phyloP scores from a whole-genome alignment of 1,284 basidiomycete genomes.

The Melampsora americana region DNA sequence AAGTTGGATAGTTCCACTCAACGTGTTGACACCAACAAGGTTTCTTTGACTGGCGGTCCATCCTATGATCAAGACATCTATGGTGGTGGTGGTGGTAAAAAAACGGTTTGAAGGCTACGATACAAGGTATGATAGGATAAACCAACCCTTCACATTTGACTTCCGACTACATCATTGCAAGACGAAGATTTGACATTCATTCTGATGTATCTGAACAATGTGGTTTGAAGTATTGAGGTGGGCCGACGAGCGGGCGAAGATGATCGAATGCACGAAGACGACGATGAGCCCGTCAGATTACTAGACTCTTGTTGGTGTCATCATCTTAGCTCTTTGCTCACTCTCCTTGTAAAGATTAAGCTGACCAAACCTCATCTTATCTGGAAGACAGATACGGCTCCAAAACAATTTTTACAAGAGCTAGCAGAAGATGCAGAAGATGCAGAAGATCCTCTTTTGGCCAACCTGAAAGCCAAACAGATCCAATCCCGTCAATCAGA shows the following conservation, averaged over 20 bases:
- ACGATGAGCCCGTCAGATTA: conserved; percentile 45
- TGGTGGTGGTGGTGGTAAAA: conserved; percentile 25
- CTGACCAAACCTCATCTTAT: neutral
- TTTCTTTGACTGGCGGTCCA: conserved; percentile 34
- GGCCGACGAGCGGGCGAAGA: conserved; percentile 20
- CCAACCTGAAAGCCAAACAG: conserved; percentile 85
- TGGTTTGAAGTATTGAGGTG: conserved; percentile 31
- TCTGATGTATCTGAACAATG: neutral
- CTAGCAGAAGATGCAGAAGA: conserved; percentile 90
- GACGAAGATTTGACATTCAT: neutral
- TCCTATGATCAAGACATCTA: conserved; percentile 43
- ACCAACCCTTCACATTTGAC: too few relatives aligned
- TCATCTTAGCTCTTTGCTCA: neutral
- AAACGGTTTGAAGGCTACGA: conserved; percentile 38
- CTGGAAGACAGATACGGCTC: conserved; percentile 64
- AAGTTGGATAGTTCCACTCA: conserved; percentile 32
- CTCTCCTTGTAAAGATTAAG: neutral
- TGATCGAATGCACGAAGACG: conserved; percentile 43
- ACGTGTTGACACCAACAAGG: conserved; percentile 36
- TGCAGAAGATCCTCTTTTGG: conserved; percentile 85
- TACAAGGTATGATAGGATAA: conserved; percentile 20
- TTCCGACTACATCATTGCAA: neutral
- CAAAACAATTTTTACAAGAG: conserved; percentile 90
- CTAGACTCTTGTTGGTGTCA: conserved; percentile 40
- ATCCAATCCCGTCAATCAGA: conserved; percentile 90